phyloP scores from a whole-genome alignment of 1,139 yeast genomes.

The Lodderomyces beijingensis region DNA sequence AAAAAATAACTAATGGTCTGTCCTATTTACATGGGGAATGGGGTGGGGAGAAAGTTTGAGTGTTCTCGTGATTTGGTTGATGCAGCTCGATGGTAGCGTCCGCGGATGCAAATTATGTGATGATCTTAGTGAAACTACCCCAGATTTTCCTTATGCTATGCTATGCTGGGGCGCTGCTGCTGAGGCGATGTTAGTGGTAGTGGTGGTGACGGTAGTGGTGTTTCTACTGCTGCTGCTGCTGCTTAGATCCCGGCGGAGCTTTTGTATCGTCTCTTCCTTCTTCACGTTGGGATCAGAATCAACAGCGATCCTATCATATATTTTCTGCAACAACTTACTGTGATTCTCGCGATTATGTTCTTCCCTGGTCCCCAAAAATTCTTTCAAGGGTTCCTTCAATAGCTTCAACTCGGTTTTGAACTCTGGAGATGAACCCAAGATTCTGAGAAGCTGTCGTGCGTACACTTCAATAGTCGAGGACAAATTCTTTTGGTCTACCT shows the following conservation, averaged over 20 bases:
- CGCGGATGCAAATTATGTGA: no score
- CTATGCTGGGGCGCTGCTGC: background rate
- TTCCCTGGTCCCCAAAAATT: slow-evolving; percentile 15
- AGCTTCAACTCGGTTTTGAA: slow-evolving; percentile 16
- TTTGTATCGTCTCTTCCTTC: slow-evolving; percentile 1
- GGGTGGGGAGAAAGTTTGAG: background rate
- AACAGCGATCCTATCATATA: slow-evolving; percentile 7
- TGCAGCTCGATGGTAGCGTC: no score
- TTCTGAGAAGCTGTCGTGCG: slow-evolving; percentile 18
- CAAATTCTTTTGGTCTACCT: slow-evolving; percentile 11
- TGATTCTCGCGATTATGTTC: slow-evolving; percentile 6
- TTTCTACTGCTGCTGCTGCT: background rate
- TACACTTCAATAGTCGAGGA: slow-evolving; percentile 20
- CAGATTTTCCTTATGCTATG: no score
- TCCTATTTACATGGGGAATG: background rate
- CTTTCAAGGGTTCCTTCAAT: slow-evolving; percentile 18
- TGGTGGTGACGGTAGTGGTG: background rate
- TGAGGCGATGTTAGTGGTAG: background rate
- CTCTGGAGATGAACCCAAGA: slow-evolving; percentile 15
- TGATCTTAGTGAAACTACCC: no score
- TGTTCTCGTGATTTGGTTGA: no score
- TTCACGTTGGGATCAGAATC: no score
- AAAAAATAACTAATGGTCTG: no score
- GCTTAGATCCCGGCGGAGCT: slow-evolving; percentile 1
- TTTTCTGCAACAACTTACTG: slow-evolving; percentile 3